phyloP scores from a whole-genome alignment of 2,329 filamentous ascomycete species.

The Fusarium graminum region DNA sequence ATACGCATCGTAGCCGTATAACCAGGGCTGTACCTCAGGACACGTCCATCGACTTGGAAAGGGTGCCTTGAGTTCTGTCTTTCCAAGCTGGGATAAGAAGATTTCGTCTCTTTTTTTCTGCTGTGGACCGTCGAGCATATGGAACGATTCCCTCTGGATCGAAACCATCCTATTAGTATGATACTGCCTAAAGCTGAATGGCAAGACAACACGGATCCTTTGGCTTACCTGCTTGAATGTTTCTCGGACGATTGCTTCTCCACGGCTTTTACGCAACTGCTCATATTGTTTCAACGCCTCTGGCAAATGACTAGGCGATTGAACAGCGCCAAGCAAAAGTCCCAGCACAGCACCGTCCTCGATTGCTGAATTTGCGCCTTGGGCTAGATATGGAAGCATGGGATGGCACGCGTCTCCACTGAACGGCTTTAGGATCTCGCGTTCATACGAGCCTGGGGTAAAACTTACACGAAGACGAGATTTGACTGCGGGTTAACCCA shows the following conservation, averaged over 20 bases:
- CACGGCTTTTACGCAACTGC: slow-evolving; percentile 61
- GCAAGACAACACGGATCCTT: not conserved
- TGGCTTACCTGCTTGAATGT: slow-evolving; percentile 64
- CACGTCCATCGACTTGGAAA: slow-evolving; percentile 72
- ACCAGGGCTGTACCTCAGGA: slow-evolving; percentile 71
- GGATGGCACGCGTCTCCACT: slow-evolving; percentile 73
- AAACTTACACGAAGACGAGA: slow-evolving; percentile 61
- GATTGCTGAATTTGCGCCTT: slow-evolving; percentile 75
- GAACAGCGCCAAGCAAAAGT: slow-evolving; percentile 65
- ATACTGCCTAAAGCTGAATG: too few relatives aligned
- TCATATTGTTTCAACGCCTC: slow-evolving; percentile 62
- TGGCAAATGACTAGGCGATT: slow-evolving; percentile 60
- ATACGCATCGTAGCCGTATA: slow-evolving; percentile 71
- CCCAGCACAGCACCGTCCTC: slow-evolving; percentile 78
- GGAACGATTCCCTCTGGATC: slow-evolving; percentile 62
- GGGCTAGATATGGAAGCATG: slow-evolving; percentile 73
- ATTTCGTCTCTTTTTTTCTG: slow-evolving; percentile 65
- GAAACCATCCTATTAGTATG: not conserved
- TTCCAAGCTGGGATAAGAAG: slow-evolving; percentile 68
- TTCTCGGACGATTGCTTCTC: slow-evolving; percentile 69
- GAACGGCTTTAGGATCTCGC: not conserved
- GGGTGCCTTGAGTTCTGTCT: slow-evolving; percentile 59
- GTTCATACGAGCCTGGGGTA: not conserved
- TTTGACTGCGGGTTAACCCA: slow-evolving; percentile 68
- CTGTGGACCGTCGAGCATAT: slow-evolving; percentile 54